Conservation (phyloP, 257 asterid genomes). For the Echium plantagineum region DNA sequence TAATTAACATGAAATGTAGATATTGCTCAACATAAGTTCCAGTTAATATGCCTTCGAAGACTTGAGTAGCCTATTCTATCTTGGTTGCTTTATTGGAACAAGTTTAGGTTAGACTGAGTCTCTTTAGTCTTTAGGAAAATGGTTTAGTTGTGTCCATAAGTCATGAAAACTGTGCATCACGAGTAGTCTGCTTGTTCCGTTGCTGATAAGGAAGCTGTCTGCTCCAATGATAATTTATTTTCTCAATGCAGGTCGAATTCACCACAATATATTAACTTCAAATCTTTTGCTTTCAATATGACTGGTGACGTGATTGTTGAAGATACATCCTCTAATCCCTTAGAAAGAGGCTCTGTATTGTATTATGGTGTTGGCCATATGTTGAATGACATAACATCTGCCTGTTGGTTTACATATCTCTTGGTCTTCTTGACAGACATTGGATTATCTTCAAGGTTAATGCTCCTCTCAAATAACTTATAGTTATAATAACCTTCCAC, state of each 20-base stretch:
- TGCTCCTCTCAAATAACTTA: constrained; percentile 3
- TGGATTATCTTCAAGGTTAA: constrained; percentile 80
- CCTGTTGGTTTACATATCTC: constrained; percentile 96
- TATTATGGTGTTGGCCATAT: constrained; percentile 87
- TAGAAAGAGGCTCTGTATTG: constrained; percentile 49
- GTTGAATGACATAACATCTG: constrained; percentile 88
- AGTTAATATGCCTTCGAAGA: too few relatives aligned
- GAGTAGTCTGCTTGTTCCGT: neutral
- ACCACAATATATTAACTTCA: constrained; percentile 1
- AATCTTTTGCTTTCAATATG: constrained; percentile 23
- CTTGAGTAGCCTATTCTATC: too few relatives aligned
- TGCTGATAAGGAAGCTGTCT: neutral
- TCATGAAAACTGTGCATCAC: neutral
- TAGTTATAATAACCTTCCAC: neutral
- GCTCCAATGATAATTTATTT: neutral
- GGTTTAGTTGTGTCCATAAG: too few relatives aligned
- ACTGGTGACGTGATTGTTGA: constrained; percentile 29
- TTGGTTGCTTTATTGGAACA: too few relatives aligned
- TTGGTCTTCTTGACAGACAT: constrained; percentile 76
- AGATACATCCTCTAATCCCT: constrained; percentile 28
- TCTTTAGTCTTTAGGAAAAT: too few relatives aligned
- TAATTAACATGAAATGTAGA: too few relatives aligned
- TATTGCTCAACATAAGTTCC: too few relatives aligned
- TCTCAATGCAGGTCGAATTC: constrained; percentile 21
- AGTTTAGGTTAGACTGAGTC: too few relatives aligned